Evolutionary conservation across 2,329 filamentous ascomycete species (phyloP).

Genomic region (Neonectria ditissima): DNA sequence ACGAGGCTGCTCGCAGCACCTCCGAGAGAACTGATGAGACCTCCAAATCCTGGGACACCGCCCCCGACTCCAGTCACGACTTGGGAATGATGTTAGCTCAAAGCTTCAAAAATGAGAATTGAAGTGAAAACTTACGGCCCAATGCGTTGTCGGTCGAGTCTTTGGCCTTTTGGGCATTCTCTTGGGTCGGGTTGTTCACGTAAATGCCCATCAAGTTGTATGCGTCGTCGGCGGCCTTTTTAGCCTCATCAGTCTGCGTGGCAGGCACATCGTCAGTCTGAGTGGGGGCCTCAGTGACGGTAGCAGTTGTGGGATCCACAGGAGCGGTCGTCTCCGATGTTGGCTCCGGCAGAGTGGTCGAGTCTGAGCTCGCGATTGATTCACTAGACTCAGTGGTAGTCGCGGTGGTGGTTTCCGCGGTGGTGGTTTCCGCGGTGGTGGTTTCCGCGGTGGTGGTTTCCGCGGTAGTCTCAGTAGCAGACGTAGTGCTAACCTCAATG

Average conservation of each 20-base stretch:
- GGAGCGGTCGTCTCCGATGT: background rate
- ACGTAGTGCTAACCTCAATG: background rate
- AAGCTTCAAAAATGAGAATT: background rate
- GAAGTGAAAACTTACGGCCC: background rate
- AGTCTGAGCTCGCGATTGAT: background rate
- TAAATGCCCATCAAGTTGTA: slow-evolving; percentile 8
- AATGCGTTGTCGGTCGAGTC: slow-evolving; percentile 7
- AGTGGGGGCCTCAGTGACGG: slow-evolving; percentile 1
- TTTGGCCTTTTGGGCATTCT: slow-evolving; percentile 18
- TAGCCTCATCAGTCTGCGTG: slow-evolving; percentile 12
- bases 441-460: background rate
- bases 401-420: background rate
- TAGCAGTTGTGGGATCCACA: background rate
- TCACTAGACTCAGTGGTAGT: background rate
- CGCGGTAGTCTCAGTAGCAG: background rate
- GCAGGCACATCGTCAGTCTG: background rate
- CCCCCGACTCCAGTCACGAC: slow-evolving; percentile 2
- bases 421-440: background rate
- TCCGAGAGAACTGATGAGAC: slow-evolving; percentile 6
- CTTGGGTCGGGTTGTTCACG: slow-evolving; percentile 8
- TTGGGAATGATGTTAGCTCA: background rate
- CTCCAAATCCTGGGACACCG: slow-evolving; percentile 10
- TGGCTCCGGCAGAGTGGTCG: background rate
- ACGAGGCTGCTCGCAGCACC: slow-evolving; percentile 5
- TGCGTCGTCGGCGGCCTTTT: background rate